Base-by-base conservation (phyloP, 2,329 filamentous ascomycete species). In the Ophiostoma himal-ulmi region DNA sequence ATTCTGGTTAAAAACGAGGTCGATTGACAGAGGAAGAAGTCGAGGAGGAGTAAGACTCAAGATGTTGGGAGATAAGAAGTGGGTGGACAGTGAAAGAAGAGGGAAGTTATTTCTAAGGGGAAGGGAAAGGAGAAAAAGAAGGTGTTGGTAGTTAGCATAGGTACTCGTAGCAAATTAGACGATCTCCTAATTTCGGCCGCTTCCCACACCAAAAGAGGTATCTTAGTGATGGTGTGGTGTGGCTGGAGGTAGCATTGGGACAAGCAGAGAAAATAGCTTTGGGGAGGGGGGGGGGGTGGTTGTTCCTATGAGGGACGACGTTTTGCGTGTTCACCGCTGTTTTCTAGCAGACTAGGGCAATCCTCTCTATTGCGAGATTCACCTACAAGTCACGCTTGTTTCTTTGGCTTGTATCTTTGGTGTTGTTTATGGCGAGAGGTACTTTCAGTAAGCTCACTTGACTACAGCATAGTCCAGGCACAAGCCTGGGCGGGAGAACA, bases 71-170 rank as follows among this genome's bases (percentile, higher is more conserved):
- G 66, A 65, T 26, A 44, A 37, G 41, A 57, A 65, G 66, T 34
- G 26, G 69, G 39, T 34, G 20, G 39, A 68, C 17, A 34, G 57
- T 1, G 30, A 62, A 20, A 68, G 37, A 52, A 26, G 69, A 68
- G 57, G 41, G n/a, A 52, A 36, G 41, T 37, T 39, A 26, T 39
- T n/a, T n/a, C 34, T 65, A 52, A 5, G 30, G 30, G 20, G 44
- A 68, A 48, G 44, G 26, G 20, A 83, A 77, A 87, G 79, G 76
- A 87, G 34, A 60, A 41, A 48, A 10, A 67, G 36, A 48, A 44
- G 37, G 26, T 30, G 36, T 41, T 41, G 34, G 36, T n/a, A 66
- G 37, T 20, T 37, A 17, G 66, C 22, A 13, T 26, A 67, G 48
- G 54, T 60, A 60, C 26, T 26, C 26, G 30, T 62, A 36, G 36